Percentiles rank a stretch among this genome's conserved stretches.
Conservation (phyloP, 192 early-diverging fungal species). For the Coemansia sp. region DNA sequence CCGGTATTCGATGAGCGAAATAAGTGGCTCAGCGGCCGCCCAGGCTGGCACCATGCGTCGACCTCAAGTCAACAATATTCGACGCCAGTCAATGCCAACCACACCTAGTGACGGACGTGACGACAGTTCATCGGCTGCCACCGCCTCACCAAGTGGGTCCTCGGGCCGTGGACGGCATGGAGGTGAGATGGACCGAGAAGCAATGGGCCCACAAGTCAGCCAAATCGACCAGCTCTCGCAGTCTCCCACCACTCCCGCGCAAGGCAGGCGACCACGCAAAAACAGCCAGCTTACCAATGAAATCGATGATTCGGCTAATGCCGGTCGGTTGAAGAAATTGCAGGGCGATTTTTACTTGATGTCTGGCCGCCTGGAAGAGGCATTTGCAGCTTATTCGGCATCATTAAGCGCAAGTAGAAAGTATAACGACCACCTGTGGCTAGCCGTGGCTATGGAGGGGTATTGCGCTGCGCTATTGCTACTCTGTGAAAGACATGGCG, state of each 20-base stretch:
- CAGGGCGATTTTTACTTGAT: constrained; percentile 50
- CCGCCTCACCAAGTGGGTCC: neutral
- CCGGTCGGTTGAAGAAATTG: constrained; percentile 49
- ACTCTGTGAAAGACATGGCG: constrained; percentile 27
- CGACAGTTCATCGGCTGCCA: neutral
- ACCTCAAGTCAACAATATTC: constrained; percentile 18
- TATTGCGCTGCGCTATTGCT: constrained; percentile 49
- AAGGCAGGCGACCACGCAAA: constrained; percentile 1
- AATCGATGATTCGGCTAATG: constrained; percentile 4
- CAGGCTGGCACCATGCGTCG: neutral
- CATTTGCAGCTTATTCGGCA: constrained; percentile 39
- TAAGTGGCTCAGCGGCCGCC: constrained; percentile 4
- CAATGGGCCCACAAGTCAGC: constrained; percentile 6
- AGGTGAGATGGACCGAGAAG: constrained; percentile 44
- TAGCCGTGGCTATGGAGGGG: constrained; percentile 50
- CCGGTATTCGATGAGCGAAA: constrained; percentile 20
- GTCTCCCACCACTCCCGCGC: neutral
- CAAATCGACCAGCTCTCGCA: constrained; percentile 8
- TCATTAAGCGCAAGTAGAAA: constrained; percentile 29
- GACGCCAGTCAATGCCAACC: constrained; percentile 8
- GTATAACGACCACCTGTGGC: constrained; percentile 48
- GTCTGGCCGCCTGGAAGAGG: constrained; percentile 43
- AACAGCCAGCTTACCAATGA: constrained; percentile 3
- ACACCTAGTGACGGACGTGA: neutral
- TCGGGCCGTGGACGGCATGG: constrained; percentile 25